A percentile compares a stretch with the other conserved stretches of the same genome.
Evolutionary conservation across 164 flowering plant species (phyloP).

Genomic region (Vitis cinerea): DNA sequence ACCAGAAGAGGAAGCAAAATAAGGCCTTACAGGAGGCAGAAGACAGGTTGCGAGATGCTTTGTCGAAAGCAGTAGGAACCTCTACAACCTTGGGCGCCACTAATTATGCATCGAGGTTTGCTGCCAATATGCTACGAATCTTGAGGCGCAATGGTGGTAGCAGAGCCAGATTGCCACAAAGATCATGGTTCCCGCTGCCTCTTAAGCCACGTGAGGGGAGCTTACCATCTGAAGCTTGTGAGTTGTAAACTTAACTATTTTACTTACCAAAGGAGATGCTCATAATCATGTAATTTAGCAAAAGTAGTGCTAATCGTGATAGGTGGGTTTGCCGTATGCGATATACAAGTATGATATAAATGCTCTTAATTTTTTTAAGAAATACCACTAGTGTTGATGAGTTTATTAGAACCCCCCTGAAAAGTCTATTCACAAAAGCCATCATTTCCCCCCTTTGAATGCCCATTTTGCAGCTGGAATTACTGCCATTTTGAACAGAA

Average conservation of each 20-base stretch:
- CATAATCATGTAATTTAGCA: no score
- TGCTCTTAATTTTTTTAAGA: no score
- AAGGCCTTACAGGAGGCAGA: slow-evolving; percentile 41
- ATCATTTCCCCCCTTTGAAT: no score
- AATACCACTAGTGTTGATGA: no score
- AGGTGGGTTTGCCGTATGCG: background rate
- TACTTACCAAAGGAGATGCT: no score
- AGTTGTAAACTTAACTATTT: background rate
- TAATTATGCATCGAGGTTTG: slow-evolving; percentile 46
- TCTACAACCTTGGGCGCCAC: slow-evolving; percentile 45
- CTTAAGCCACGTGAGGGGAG: slow-evolving; percentile 56
- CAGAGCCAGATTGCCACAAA: slow-evolving; percentile 19
- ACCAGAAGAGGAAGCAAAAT: slow-evolving; percentile 44
- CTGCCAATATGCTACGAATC: slow-evolving; percentile 33
- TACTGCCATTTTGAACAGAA: no score
- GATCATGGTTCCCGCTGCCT: slow-evolving; percentile 26
- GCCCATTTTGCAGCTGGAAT: no score
- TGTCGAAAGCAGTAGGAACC: slow-evolving; percentile 25
- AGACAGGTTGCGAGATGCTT: slow-evolving; percentile 30
- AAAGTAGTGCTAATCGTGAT: no score
- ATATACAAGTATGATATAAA: no score
- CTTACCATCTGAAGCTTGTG: slow-evolving; percentile 20
- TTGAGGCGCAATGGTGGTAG: slow-evolving; percentile 20
- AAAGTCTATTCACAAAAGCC: no score
- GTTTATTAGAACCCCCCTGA: no score